A percentile compares a stretch with the other conserved stretches of the same genome.
These are phyloP conservation scores for Chamaecrista fasciculata DNA, from an alignment of 306 rosid genomes.

Conservation along the genomic window DNA sequence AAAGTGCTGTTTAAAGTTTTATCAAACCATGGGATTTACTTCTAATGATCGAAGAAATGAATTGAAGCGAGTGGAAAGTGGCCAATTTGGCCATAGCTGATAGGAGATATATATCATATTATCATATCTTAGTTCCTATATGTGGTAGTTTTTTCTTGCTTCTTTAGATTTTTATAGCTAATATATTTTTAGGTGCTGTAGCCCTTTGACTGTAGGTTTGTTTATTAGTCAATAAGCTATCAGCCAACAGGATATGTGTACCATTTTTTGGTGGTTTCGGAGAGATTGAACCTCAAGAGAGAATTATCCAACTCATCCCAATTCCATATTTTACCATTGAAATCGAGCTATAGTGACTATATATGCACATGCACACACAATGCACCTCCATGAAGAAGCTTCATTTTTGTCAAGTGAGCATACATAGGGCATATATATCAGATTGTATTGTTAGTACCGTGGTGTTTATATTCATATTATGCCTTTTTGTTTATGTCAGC, in stretches of 20 bases:
- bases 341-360: too few relatives aligned
- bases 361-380: neutral
- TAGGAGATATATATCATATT: conserved; percentile 6
- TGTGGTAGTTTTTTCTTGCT: conserved; percentile 32
- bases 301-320: neutral
- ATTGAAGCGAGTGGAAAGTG: neutral
- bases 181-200: conserved; percentile 34
- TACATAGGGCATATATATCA: neutral
- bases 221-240: neutral
- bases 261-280: neutral
- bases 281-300: neutral
- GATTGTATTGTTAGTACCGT: neutral
- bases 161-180: conserved; percentile 41
- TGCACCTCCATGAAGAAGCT: neutral
- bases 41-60: neutral
- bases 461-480: neutral
- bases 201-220: neutral
- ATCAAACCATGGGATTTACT: conserved; percentile 9
- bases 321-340: too few relatives aligned
- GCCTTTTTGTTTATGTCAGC: neutral
- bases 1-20: conserved; percentile 43
- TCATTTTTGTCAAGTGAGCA: neutral
- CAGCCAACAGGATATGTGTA: neutral
- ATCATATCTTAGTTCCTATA: conserved; percentile 24
- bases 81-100: neutral